Conservation (phyloP, 352 stramenopile species). For the Phytopythium aichiense region DNA sequence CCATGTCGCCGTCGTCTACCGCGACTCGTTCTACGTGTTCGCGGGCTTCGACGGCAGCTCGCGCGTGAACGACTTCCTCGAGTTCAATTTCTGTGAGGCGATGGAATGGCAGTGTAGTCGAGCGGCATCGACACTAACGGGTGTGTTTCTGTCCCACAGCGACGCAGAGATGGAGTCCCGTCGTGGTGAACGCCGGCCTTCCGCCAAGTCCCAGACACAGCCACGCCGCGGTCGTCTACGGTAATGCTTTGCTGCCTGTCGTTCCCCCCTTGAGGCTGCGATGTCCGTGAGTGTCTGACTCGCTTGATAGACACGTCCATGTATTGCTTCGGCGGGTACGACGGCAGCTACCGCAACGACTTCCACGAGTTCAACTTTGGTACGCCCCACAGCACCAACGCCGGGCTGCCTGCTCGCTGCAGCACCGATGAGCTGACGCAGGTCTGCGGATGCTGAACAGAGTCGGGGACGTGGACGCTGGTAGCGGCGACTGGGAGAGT, state of each 20-base stretch:
- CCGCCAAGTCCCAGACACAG: conserved; percentile 93
- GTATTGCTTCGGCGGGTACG: conserved; percentile 94
- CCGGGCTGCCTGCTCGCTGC: neutral
- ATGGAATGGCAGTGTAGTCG: neutral
- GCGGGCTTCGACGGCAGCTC: conserved; percentile 91
- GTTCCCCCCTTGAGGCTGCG: neutral
- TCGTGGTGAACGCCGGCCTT: conserved; percentile 72
- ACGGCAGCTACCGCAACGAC: conserved; percentile 93
- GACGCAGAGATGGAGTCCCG: conserved; percentile 76
- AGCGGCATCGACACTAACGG: neutral
- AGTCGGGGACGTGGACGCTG: conserved; percentile 82
- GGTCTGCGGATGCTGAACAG: conserved; percentile 13
- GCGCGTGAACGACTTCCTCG: conserved; percentile 94
- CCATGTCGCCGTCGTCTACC: conserved; percentile 92
- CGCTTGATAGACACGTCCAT: conserved; percentile 59
- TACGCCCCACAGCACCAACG: conserved; percentile 9
- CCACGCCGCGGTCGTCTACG: conserved; percentile 91
- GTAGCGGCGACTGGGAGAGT: conserved; percentile 73
- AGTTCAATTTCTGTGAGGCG: conserved; percentile 92
- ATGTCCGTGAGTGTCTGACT: neutral
- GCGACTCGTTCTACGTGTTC: conserved; percentile 94
- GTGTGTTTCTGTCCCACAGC: conserved; percentile 22
- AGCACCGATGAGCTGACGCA: neutral
- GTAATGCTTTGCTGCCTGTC: conserved; percentile 15
- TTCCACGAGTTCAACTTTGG: conserved; percentile 96